Evolutionary conservation across 2,329 filamentous ascomycete genomes (phyloP).

Genomic region (Ophiostoma tasmaniense): DNA sequence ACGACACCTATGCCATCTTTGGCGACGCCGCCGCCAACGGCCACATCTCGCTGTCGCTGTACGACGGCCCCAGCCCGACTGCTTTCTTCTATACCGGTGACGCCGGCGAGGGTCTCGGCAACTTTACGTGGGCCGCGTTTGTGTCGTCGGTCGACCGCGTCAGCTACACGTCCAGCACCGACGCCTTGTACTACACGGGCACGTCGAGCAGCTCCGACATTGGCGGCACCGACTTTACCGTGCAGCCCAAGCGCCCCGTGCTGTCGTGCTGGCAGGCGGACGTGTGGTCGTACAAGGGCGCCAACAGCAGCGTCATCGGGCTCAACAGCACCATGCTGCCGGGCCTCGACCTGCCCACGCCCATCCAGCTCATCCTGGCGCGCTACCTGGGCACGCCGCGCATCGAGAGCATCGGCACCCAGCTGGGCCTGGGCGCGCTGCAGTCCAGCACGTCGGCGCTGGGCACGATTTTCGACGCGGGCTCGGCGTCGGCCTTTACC

Average conservation of each 20-base stretch:
- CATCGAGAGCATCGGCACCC: conserved; percentile 19
- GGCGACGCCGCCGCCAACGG: conserved; percentile 14
- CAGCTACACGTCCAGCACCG: conserved; percentile 24
- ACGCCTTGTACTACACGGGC: conserved; percentile 23
- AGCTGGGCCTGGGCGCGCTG: conserved; percentile 22
- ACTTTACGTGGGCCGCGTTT: conserved; percentile 24
- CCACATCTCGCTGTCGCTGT: conserved; percentile 19
- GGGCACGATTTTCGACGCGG: conserved; percentile 24
- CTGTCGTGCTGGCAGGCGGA: conserved; percentile 26
- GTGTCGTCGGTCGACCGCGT: conserved; percentile 24
- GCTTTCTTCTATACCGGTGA: conserved; percentile 16
- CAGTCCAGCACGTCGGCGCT: conserved; percentile 22
- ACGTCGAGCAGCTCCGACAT: neutral
- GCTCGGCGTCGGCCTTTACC: conserved; percentile 22
- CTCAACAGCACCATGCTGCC: conserved; percentile 22
- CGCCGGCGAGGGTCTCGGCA: conserved; percentile 17
- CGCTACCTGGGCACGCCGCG: conserved; percentile 21
- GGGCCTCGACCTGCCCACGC: conserved; percentile 21
- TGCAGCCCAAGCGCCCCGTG: conserved; percentile 21
- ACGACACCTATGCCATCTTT: conserved; percentile 18
- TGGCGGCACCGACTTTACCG: conserved; percentile 18
- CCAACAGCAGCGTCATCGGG: conserved; percentile 20
- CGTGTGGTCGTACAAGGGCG: conserved; percentile 24
- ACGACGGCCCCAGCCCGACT: conserved; percentile 16
- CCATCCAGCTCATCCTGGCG: conserved; percentile 19